Base-by-base conservation (phyloP, 2,329 filamentous ascomycete species). In the Aspergillus sp. region DNA sequence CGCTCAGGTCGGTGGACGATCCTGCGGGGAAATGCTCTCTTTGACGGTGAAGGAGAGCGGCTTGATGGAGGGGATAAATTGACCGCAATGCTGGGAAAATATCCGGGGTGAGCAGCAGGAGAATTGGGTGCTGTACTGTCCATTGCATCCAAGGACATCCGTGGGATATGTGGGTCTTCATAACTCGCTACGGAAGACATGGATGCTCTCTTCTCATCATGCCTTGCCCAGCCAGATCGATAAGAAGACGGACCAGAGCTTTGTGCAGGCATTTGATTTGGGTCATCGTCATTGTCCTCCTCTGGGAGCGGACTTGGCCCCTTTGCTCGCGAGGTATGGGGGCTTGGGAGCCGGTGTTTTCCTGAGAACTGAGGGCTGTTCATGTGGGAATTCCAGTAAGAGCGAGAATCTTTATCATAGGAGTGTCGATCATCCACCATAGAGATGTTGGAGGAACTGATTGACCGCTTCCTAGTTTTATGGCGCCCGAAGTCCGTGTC, bases 51-150 rank as follows among this genome's bases (percentile, higher is more conserved):
- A 2, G 72, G 71, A 2, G 78, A 74, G 26, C 85, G 77, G 55
- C 83, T 88, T 6, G 72, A 73, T 4, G 75, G 70, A 2, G 82
- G 78, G 4, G 85, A 86, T 7, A 85, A 61, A 44, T 86, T 82
- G 50, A 79, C 74, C 19, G 77, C 77, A 47, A 83, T 78, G 9
- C 75, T 76, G 4, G 81, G 79, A 40, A 84, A 75, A 29, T 77
- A 72, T 1, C 68, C 65, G 32, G 58, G 47, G 28, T 59, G 59
- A 11, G 53, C 52, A 11, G 53, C 52, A 33, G 68, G 68, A 29
- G 69, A 68, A 41, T 59, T 67, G 6, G 68, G 64, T 19, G 54
- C 70, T 54, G 55, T 79, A 65, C 47, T 74, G 60, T 62, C 73
- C 31, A 66, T 57, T 30, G 66, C 71, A 33, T 74, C 70, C 7